Evolutionary conservation across 345 rosid species (phyloP).

Genomic region (Ceriops decandra): DNA sequence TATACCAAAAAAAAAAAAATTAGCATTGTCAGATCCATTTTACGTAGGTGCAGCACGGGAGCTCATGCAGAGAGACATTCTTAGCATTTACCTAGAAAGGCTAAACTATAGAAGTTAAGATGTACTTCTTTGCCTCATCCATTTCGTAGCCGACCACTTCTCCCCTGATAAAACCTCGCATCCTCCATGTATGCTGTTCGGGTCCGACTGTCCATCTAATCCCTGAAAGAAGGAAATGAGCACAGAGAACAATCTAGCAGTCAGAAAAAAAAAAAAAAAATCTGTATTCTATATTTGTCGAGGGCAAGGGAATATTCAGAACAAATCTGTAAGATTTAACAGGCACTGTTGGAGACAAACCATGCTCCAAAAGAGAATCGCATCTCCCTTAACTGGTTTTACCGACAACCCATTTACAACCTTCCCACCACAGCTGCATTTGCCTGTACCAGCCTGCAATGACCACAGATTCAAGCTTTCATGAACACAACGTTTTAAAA

Average conservation of each 20-base stretch:
- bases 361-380: slow-evolving; percentile 99
- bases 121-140: slow-evolving; percentile 77
- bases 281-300: neutral
- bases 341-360: slow-evolving; percentile 41
- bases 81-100: neutral
- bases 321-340: neutral
- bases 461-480: slow-evolving; percentile 1
- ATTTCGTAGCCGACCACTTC: slow-evolving; percentile 98
- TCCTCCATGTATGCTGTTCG: slow-evolving; percentile 85
- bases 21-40: slow-evolving; percentile 6
- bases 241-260: neutral
- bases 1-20: neutral
- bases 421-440: slow-evolving; percentile 86
- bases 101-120: slow-evolving; percentile 30
- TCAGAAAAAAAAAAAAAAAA: neutral
- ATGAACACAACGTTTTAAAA: neutral
- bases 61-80: neutral
- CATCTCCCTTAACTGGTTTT: slow-evolving; percentile 84
- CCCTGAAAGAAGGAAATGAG: slow-evolving; percentile 40
- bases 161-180: slow-evolving; percentile 80
- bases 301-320: neutral
- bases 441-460: slow-evolving; percentile 80
- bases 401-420: slow-evolving; percentile 70
- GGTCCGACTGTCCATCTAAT: slow-evolving; percentile 77
- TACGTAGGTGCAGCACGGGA: neutral